Percentiles rank a stretch among this genome's conserved stretches.
These are phyloP conservation scores for Fusarium miscanthi DNA, from an alignment of 2,329 filamentous ascomycete species.

Conservation along the genomic window DNA sequence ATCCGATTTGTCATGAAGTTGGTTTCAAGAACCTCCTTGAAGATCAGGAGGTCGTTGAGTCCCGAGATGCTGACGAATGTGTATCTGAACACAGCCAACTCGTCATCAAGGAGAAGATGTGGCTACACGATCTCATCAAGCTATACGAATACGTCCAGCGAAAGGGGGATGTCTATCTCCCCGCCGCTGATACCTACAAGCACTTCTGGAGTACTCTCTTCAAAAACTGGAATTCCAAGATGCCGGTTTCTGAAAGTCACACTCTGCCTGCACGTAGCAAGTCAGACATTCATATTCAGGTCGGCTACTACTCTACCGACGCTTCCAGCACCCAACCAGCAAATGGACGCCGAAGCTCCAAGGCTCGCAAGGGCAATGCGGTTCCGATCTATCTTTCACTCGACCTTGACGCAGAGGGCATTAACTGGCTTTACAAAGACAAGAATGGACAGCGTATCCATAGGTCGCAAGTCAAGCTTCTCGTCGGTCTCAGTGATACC, in stretches of 20 bases:
- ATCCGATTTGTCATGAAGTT: background rate
- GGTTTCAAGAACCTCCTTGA: background rate
- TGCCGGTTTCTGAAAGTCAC: background rate
- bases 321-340: background rate
- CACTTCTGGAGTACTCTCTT: background rate
- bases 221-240: background rate
- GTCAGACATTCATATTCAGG: background rate
- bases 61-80: background rate
- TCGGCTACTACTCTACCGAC: background rate
- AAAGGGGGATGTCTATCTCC: background rate
- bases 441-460: background rate
- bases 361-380: background rate
- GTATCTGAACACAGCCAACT: background rate
- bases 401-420: background rate
- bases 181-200: background rate
- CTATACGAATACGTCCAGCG: background rate
- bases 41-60: background rate
- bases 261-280: background rate
- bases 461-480: background rate
- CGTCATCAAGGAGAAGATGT: constrained; percentile 10
- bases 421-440: constrained; percentile 5
- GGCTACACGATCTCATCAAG: constrained; percentile 1
- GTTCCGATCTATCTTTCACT: constrained; percentile 2
- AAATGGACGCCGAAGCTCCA: background rate
- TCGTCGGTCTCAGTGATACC: background rate